Base-by-base conservation (phyloP, 2,329 filamentous ascomycete species). In the Thielaviopsis punctulata region DNA sequence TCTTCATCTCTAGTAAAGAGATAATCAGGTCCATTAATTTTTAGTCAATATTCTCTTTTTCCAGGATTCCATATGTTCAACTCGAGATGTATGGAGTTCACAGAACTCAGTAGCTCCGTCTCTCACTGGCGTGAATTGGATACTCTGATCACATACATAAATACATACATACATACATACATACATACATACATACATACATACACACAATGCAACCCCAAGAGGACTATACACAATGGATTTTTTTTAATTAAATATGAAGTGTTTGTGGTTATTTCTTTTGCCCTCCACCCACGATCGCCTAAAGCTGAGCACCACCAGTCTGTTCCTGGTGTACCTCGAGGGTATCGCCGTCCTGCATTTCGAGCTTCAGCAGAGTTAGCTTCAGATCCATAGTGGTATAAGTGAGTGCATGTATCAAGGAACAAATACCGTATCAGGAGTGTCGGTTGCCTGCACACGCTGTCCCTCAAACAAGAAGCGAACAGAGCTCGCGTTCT, bases 241-340 rank as follows among this genome's bases (percentile, higher is more conserved):
- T 5, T 27, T 10, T 27, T 27, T 5, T 27, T 5, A 10, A 27
- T 27, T 27, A 27, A 10, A 27, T 27, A 6, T 10, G 25, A 6
- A 5, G 25, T 10, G 25, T 6, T 27, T 5, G 25, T 27, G 25
- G 25, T 27, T 27, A 6, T 6, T 27, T 27, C 25, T 27, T 27
- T 27, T 27, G 25, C 25, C n/a, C n/a, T n/a, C n/a, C n/a, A n/a
- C n/a, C n/a, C n/a, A n/a, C n/a, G n/a, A n/a, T 27, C 25, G 25
- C 5, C 10, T 27, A 27, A 10, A 10, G 21, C 9, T 27, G 27
- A 57, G 62, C 68, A 56, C 89, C 90, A 56, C 92, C 92, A 56
- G 96, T 92, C 70, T 98, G 92, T 67, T 98, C 92, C 66, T 96
- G 92, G 66, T 96, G 90, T 23, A 98, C 92, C 64, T 98, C 92